Percentiles rank a stretch among this genome's conserved stretches.
These are phyloP conservation scores for Leucaena leucocephala DNA, from an alignment of 306 rosid species.

Conservation along the genomic window DNA sequence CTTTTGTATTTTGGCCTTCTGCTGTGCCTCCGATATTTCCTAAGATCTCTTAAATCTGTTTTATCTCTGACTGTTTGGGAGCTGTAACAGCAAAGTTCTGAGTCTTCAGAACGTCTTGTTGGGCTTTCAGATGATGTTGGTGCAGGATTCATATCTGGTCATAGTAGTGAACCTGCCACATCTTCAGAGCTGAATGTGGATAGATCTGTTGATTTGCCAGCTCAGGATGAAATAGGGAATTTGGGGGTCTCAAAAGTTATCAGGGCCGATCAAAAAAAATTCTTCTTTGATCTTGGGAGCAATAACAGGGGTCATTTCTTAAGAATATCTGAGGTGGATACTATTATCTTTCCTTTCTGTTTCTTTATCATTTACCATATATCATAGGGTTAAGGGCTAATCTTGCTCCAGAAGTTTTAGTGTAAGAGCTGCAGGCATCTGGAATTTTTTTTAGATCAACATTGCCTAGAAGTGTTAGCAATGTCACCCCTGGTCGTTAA, in stretches of 20 bases:
- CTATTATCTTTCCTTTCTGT: slow-evolving; percentile 13
- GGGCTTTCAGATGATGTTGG: slow-evolving; percentile 99
- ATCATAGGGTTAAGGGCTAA: not conserved
- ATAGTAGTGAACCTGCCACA: slow-evolving; percentile 78
- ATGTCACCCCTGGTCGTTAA: no score
- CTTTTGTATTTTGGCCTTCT: slow-evolving; percentile 27
- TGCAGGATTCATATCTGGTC: slow-evolving; percentile 98
- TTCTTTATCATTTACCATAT: not conserved
- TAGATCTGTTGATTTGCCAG: slow-evolving; percentile 80
- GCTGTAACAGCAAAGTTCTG: slow-evolving; percentile 77
- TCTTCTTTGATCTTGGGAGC: slow-evolving; percentile 97
- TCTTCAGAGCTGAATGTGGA: slow-evolving; percentile 87
- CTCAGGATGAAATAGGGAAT: slow-evolving; percentile 86
- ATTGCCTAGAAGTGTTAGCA: no score
- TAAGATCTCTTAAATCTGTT: slow-evolving; percentile 30
- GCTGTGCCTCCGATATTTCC: slow-evolving; percentile 25
- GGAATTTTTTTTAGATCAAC: no score
- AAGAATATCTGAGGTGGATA: slow-evolving; percentile 92
- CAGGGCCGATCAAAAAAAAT: slow-evolving; percentile 94
- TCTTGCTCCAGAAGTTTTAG: no score
- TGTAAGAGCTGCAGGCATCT: no score
- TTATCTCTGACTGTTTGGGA: slow-evolving; percentile 40
- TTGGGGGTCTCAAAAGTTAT: slow-evolving; percentile 94
- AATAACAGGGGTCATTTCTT: slow-evolving; percentile 98
- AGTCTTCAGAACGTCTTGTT: slow-evolving; percentile 80